phyloP scores from a whole-genome alignment of 2,329 filamentous ascomycete genomes.

The Monascus ruber region DNA sequence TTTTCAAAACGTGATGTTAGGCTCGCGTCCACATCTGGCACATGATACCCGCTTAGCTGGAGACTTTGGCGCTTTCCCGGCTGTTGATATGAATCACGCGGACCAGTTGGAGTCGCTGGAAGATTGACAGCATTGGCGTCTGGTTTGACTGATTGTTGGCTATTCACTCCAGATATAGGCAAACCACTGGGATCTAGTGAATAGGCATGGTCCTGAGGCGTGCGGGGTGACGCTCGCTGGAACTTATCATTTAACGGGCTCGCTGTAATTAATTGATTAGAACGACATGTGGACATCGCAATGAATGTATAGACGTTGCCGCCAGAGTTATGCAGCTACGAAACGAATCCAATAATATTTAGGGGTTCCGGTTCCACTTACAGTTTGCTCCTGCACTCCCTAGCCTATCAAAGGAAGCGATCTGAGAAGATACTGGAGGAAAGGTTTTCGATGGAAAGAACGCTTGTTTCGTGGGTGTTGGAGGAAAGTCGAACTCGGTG shows the following conservation, averaged over 20 bases:
- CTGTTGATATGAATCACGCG: conserved; percentile 45
- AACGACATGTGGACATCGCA: conserved; percentile 11
- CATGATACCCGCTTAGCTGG: conserved; percentile 58
- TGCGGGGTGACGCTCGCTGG: conserved; percentile 54
- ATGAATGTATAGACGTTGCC: no score
- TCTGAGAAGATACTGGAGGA: conserved; percentile 21
- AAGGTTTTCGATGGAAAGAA: conserved; percentile 27
- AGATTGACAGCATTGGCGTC: conserved; percentile 38
- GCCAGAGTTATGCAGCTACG: no score
- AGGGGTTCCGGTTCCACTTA: conserved; percentile 19
- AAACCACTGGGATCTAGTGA: conserved; percentile 72
- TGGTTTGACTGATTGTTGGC: conserved; percentile 27
- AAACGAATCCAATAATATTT: no score
- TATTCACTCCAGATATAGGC: conserved; percentile 60
- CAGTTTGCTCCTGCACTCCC: conserved; percentile 21
- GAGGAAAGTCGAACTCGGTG: conserved; percentile 65
- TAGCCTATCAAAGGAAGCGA: conserved; percentile 22
- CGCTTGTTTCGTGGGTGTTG: conserved; percentile 71
- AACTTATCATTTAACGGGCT: conserved; percentile 50
- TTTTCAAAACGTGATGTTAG: conserved; percentile 67
- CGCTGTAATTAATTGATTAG: conserved; percentile 41
- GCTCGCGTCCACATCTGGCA: conserved; percentile 62
- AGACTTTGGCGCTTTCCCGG: conserved; percentile 53
- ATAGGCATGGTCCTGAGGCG: conserved; percentile 62
- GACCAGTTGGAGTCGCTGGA: conserved; percentile 74